phyloP scores from a whole-genome alignment of 176 grass and related monocot genomes.

The Dactylis glomerata region DNA sequence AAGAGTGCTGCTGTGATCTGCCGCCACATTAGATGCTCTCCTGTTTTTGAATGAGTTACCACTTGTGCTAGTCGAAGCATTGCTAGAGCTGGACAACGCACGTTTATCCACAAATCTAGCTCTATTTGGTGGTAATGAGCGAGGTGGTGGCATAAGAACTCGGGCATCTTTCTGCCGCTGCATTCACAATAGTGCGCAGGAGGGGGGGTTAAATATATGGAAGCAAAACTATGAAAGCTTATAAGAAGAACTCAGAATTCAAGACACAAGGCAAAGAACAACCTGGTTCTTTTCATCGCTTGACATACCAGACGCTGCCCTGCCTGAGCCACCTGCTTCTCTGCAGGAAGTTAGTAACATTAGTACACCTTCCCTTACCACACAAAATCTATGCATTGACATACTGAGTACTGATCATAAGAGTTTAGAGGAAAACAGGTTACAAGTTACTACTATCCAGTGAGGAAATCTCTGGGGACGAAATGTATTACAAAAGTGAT shows the following conservation, averaged over 20 bases:
- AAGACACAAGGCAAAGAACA: constrained; percentile 13
- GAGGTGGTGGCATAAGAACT: constrained; percentile 96
- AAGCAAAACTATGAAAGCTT: background rate
- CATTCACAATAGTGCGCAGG: constrained; percentile 12
- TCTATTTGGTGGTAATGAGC: constrained; percentile 74
- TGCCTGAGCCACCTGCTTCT: constrained; percentile 85
- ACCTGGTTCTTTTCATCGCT: constrained; percentile 99
- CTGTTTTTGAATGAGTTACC: constrained; percentile 49
- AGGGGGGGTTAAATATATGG: constrained; percentile 4
- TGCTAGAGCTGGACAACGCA: constrained; percentile 61
- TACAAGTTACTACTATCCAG: background rate
- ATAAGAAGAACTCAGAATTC: constrained; percentile 5
- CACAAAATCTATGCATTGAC: background rate
- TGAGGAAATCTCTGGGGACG: background rate
- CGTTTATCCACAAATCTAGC: constrained; percentile 49
- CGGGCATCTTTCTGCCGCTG: constrained; percentile 82
- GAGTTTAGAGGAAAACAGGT: background rate
- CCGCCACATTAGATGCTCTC: constrained; percentile 43
- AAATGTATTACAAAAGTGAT: background rate
- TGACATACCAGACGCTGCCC: constrained; percentile 88
- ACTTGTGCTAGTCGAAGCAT: constrained; percentile 61
- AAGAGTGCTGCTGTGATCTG: constrained; percentile 60
- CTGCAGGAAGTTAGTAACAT: constrained; percentile 50
- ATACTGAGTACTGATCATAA: background rate
- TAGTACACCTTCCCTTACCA: constrained; percentile 1